These are phyloP conservation scores for Xanthoconium stramineum DNA, from an alignment of 768 basidiomycete genomes.

Conservation along the genomic window DNA sequence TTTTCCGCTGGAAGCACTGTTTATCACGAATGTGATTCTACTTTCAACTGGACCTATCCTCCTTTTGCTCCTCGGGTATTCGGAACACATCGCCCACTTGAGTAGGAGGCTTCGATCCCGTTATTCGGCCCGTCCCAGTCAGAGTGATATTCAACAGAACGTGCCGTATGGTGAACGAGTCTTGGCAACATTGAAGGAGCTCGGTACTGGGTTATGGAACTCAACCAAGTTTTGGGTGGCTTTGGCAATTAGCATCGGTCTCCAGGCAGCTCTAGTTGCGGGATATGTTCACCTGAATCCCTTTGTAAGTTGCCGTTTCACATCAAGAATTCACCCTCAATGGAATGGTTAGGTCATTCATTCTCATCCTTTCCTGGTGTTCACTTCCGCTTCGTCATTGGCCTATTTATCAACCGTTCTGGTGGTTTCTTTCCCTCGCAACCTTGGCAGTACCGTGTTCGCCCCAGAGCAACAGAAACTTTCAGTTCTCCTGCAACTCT, in stretches of 20 bases:
- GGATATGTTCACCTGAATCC: slow-evolving; percentile 58
- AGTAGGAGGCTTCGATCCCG: slow-evolving; percentile 18
- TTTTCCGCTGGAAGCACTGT: slow-evolving; percentile 49
- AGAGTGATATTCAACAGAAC: not conserved
- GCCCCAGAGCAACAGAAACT: slow-evolving; percentile 46
- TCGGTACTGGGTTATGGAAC: slow-evolving; percentile 38
- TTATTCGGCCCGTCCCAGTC: slow-evolving; percentile 1
- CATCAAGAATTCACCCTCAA: not conserved
- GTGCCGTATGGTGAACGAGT: slow-evolving; percentile 10
- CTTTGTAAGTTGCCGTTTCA: slow-evolving; percentile 43
- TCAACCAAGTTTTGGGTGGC: slow-evolving; percentile 66
- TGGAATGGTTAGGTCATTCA: slow-evolving; percentile 51
- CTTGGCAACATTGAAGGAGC: slow-evolving; percentile 25
- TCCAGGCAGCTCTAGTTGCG: slow-evolving; percentile 47
- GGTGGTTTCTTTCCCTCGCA: slow-evolving; percentile 36
- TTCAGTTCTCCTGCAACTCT: slow-evolving; percentile 50
- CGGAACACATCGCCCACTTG: slow-evolving; percentile 26
- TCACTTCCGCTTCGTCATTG: slow-evolving; percentile 46
- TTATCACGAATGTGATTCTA: slow-evolving; percentile 55
- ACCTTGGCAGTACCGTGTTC: slow-evolving; percentile 20
- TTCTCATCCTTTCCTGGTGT: slow-evolving; percentile 50
- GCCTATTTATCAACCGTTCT: slow-evolving; percentile 48
- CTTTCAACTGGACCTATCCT: slow-evolving; percentile 63
- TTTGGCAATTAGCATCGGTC: slow-evolving; percentile 40
- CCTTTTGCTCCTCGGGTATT: slow-evolving; percentile 43